Evolutionary conservation across 2,329 filamentous ascomycete species (phyloP).

Genomic region (Aureobasidium namibiae): DNA sequence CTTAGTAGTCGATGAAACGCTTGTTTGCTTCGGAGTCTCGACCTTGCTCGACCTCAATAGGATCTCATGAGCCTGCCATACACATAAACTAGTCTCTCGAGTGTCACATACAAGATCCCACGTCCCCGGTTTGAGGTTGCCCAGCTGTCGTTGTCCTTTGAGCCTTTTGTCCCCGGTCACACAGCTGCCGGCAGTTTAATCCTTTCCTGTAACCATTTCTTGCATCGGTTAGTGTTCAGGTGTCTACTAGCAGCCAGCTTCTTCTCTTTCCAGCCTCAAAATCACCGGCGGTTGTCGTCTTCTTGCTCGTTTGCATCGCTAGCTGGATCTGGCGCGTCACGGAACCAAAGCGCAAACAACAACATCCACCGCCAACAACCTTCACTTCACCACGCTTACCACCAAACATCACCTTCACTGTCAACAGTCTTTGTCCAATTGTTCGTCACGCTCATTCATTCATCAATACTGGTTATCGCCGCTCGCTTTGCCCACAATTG

Average conservation of each 20-base stretch:
- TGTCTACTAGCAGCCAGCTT: not conserved
- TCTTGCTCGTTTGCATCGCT: slow-evolving; percentile 7
- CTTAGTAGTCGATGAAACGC: not conserved
- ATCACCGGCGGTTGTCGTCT: not conserved
- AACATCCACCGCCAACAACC: not conserved
- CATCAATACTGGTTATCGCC: slow-evolving; percentile 7
- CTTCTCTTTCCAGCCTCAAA: not conserved
- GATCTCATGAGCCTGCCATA: not conserved
- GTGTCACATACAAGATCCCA: not conserved
- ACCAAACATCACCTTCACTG: not conserved
- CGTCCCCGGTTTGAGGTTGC: not conserved
- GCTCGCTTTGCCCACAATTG: slow-evolving; percentile 5
- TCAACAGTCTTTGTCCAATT: not conserved
- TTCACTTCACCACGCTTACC: not conserved
- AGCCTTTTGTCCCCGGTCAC: not conserved
- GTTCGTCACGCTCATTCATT: not conserved
- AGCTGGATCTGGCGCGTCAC: slow-evolving; percentile 5
- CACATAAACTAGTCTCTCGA: not conserved
- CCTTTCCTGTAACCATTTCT: not conserved
- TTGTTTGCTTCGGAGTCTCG: slow-evolving; percentile 5
- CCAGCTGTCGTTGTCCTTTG: not conserved
- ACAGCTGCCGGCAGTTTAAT: slow-evolving; percentile 10
- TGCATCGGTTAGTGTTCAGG: not conserved
- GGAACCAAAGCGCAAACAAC: slow-evolving; percentile 4
- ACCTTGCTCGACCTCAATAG: not conserved